Percentiles rank a stretch among this genome's conserved stretches.
phyloP scores from a whole-genome alignment of 257 asterid species.

The Eucommia ulmoides region DNA sequence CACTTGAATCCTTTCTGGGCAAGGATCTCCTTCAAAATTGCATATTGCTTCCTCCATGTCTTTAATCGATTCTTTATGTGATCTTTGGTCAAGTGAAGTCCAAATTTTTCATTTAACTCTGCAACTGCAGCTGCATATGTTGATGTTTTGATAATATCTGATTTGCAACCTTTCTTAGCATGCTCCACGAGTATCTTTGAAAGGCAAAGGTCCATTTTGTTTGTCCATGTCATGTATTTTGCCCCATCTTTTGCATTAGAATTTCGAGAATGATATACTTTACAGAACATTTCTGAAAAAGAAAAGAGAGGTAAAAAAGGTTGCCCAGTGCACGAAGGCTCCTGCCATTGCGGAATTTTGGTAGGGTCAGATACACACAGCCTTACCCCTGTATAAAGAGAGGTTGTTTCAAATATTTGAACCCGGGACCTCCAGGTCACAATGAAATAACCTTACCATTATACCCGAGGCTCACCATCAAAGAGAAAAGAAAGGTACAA shows the following conservation, averaged over 20 bases:
- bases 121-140: slow-evolving; percentile 1
- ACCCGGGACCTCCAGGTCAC: too few relatives aligned
- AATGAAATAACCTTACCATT: too few relatives aligned
- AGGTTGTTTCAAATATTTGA: too few relatives aligned
- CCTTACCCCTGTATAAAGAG: too few relatives aligned
- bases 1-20: slow-evolving; percentile 2
- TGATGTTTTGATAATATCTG: not conserved
- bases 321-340: too few relatives aligned
- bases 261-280: not conserved
- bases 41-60: not conserved
- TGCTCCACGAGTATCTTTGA: not conserved
- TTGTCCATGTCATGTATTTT: not conserved
- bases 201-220: not conserved
- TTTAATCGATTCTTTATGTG: not conserved
- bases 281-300: not conserved
- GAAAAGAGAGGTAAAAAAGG: not conserved
- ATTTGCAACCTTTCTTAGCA: not conserved
- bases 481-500: too few relatives aligned
- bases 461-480: too few relatives aligned
- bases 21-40: not conserved
- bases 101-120: not conserved
- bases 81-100: not conserved
- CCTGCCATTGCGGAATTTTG: too few relatives aligned
- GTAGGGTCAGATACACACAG: too few relatives aligned
- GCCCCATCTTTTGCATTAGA: not conserved